phyloP scores from a whole-genome alignment of 768 basidiomycete genomes.

The Rhodosporidiobolus odoratus region DNA sequence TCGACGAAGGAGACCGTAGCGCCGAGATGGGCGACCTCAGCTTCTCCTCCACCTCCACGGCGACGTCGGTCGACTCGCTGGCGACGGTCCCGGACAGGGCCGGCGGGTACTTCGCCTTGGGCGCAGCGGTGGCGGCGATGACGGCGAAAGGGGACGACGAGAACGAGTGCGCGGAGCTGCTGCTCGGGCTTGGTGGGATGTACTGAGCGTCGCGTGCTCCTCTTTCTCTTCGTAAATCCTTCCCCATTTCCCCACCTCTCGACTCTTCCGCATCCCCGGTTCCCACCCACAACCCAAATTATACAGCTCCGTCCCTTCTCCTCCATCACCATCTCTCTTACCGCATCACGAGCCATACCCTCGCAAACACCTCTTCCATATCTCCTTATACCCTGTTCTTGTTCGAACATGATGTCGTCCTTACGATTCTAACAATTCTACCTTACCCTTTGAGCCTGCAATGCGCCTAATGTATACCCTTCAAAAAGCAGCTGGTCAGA shows the following conservation, averaged over 20 bases:
- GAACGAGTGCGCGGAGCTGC: slow-evolving; percentile 33
- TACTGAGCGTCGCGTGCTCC: background rate
- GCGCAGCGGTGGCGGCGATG: background rate
- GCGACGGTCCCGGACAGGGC: slow-evolving; percentile 6
- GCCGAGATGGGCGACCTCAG: slow-evolving; percentile 11
- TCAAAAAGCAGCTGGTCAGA: too few relatives aligned
- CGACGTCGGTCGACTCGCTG: slow-evolving; percentile 26
- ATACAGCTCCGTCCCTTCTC: too few relatives aligned
- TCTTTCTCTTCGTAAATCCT: background rate
- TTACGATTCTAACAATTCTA: too few relatives aligned
- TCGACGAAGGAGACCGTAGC: background rate
- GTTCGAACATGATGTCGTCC: too few relatives aligned
- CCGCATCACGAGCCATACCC: too few relatives aligned
- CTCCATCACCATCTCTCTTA: background rate
- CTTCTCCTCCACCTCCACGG: slow-evolving; percentile 30
- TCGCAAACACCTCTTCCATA: too few relatives aligned
- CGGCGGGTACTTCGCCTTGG: slow-evolving; percentile 6
- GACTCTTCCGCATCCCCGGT: too few relatives aligned
- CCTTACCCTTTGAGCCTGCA: too few relatives aligned
- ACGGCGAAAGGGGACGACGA: slow-evolving; percentile 17
- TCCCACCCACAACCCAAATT: background rate
- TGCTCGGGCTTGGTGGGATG: slow-evolving; percentile 34
- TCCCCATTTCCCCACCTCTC: background rate
- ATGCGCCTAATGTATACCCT: too few relatives aligned
- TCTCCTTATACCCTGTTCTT: too few relatives aligned